Evolutionary conservation across 768 basidiomycete species (phyloP).

Genomic region (Sarcodon aspratus): DNA sequence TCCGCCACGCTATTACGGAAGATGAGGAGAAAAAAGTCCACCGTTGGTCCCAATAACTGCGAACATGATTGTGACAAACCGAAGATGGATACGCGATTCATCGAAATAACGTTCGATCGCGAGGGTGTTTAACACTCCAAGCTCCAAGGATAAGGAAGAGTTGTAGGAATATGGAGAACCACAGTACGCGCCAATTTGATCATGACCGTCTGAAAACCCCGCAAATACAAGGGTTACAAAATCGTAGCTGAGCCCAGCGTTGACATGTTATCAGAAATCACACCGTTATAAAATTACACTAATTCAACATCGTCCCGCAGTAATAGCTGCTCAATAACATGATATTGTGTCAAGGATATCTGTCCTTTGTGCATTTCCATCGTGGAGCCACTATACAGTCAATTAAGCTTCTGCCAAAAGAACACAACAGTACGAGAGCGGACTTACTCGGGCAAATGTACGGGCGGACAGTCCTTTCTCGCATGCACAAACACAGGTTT

Average conservation of each 20-base stretch:
- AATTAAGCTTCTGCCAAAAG: background rate
- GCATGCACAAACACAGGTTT: conserved; percentile 79
- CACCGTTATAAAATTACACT: conserved; percentile 34
- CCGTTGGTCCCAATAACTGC: conserved; percentile 62
- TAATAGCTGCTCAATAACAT: conserved; percentile 64
- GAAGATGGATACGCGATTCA: conserved; percentile 87
- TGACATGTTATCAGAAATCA: too few species aligned
- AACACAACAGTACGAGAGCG: background rate
- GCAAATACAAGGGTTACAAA: too few species aligned
- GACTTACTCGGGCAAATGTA: conserved; percentile 59
- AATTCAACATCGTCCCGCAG: conserved; percentile 65
- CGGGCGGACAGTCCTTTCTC: conserved; percentile 52
- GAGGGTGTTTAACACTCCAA: conserved; percentile 41
- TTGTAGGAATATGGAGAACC: conserved; percentile 46
- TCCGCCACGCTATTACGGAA: conserved; percentile 75
- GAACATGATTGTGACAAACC: conserved; percentile 84
- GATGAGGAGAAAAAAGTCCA: conserved; percentile 44
- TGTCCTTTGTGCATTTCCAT: conserved; percentile 72
- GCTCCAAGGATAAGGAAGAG: conserved; percentile 31
- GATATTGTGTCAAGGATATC: conserved; percentile 72
- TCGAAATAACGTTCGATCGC: conserved; percentile 83
- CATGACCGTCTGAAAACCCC: conserved; percentile 20
- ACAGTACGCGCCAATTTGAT: conserved; percentile 32
- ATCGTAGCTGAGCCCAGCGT: too few species aligned
- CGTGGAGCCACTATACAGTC: conserved; percentile 43